phyloP scores from a whole-genome alignment of 805 yeast species.

The Pichia membranifaciens region DNA sequence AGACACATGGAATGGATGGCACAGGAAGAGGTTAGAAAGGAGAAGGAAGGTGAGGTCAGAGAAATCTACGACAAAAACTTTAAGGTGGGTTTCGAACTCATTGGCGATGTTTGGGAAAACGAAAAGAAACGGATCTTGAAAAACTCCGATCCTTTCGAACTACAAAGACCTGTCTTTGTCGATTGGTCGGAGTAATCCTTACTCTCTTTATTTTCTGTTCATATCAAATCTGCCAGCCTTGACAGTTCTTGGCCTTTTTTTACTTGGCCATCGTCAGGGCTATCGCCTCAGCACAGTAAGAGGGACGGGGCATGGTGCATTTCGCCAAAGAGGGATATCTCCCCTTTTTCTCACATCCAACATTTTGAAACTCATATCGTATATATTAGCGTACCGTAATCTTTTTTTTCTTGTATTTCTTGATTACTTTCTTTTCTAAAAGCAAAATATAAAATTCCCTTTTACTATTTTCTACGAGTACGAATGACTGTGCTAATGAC shows the following conservation, averaged over 20 bases:
- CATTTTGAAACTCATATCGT: too few relatives aligned
- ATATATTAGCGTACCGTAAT: background rate
- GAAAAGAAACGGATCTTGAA: conserved; percentile 69
- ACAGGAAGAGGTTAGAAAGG: conserved; percentile 61
- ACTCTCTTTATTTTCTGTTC: too few relatives aligned
- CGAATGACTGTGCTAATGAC: background rate
- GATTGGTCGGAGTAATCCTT: conserved; percentile 54
- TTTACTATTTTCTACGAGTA: too few relatives aligned
- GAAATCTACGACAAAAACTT: conserved; percentile 66
- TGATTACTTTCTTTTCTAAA: background rate
- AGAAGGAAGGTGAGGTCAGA: conserved; percentile 56
- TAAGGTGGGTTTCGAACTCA: conserved; percentile 74
- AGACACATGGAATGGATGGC: conserved; percentile 84
- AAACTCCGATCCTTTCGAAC: conserved; percentile 59
- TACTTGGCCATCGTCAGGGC: too few relatives aligned
- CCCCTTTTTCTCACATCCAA: too few relatives aligned
- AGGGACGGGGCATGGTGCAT: too few relatives aligned
- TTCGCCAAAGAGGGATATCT: too few relatives aligned
- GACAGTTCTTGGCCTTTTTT: too few relatives aligned
- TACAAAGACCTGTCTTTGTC: conserved; percentile 43
- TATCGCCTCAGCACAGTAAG: too few relatives aligned
- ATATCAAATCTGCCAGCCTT: too few relatives aligned
- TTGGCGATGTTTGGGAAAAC: conserved; percentile 61
- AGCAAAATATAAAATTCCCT: too few relatives aligned
- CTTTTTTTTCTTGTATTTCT: background rate